Base-by-base conservation (phyloP, 331 rosid genomes). In the Spiraea crenata region DNA sequence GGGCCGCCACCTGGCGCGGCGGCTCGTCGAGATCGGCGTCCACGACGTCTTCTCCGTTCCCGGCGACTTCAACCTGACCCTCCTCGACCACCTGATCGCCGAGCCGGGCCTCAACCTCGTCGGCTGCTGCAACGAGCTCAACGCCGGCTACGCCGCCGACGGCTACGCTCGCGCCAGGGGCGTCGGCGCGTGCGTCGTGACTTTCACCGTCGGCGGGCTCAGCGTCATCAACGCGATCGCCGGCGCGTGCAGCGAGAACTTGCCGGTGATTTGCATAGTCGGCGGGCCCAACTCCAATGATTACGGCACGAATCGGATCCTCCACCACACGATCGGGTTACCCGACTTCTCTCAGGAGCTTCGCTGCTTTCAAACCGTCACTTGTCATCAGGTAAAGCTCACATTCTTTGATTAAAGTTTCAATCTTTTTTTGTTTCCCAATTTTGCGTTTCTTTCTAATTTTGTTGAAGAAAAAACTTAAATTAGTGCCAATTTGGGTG, bases 101-200 rank as follows among this genome's bases (percentile, higher is more conserved):
- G 95, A 92, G 81, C 98, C 96, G 0, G 57, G 44, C 64, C 93
- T 92, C 80, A 85, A 88, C 81, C 66, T 86, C 66, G 11, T 92
- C 70, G 96, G 98, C 61, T 92, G 98, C 86, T 92, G 98, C 76
- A 92, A 90, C 81, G 98, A 90, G 75, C 96, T 90, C 83, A 92
- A 88, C 79, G 96, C 96, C 3, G 98, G 96, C 16, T 92, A 90
- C 57, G 98, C 97, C 0, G 98, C 96, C 49, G 98, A 92, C 11
- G 96, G 96, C 71, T 92, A 88, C 77, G 96, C 96, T 2, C 89
- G 98, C 20, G 85, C 90, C 71, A 80, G 75, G 51, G 96, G 98
- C 15, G 85, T 90, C 1, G 98, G 93, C 38, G 98, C 96, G 6
- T 92, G 98, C 47, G 96, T 76, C 0, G 96, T 92, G 39, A 92